Percentiles rank a stretch among this genome's conserved stretches.
Evolutionary conservation across 2,329 filamentous ascomycete species (phyloP).

Genomic region (Amesomyces nigricolor): DNA sequence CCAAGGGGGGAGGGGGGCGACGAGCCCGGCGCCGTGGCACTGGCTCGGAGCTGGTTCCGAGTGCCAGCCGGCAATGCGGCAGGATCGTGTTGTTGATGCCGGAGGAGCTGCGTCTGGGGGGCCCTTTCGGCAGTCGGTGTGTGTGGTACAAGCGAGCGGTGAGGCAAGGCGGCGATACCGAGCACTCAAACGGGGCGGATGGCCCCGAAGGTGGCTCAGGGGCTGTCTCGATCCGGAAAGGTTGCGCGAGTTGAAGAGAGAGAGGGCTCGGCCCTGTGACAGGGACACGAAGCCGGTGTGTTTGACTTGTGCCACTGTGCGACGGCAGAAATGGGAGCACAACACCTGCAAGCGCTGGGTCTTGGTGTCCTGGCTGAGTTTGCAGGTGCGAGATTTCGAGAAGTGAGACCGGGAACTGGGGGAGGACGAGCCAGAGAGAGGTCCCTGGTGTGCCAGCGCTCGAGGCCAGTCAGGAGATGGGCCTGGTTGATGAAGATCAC

Average conservation of each 20-base stretch:
- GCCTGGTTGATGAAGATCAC: neutral
- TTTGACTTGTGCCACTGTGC: neutral
- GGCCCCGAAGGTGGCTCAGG: neutral
- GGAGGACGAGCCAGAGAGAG: neutral
- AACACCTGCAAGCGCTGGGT: neutral
- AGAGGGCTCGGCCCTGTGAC: too few species aligned
- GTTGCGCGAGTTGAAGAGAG: neutral
- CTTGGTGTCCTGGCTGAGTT: neutral
- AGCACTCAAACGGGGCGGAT: neutral
- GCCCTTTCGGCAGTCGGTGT: constrained; percentile 2
- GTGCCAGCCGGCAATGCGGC: neutral
- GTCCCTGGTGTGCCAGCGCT: too few species aligned
- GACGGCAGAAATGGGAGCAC: neutral
- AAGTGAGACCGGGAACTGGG: neutral
- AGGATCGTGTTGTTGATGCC: neutral
- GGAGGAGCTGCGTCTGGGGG: neutral
- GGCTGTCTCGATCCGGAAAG: neutral
- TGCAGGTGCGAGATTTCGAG: neutral
- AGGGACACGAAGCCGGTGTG: neutral
- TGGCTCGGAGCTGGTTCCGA: neutral
- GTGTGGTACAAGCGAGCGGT: constrained; percentile 5
- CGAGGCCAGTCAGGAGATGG: too few species aligned
- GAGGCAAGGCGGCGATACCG: neutral
- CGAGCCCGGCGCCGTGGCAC: neutral
- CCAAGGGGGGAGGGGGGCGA: neutral